Base-by-base conservation (phyloP, 495 filamentous ascomycete genomes). In the Lasiosphaeria miniovina region DNA sequence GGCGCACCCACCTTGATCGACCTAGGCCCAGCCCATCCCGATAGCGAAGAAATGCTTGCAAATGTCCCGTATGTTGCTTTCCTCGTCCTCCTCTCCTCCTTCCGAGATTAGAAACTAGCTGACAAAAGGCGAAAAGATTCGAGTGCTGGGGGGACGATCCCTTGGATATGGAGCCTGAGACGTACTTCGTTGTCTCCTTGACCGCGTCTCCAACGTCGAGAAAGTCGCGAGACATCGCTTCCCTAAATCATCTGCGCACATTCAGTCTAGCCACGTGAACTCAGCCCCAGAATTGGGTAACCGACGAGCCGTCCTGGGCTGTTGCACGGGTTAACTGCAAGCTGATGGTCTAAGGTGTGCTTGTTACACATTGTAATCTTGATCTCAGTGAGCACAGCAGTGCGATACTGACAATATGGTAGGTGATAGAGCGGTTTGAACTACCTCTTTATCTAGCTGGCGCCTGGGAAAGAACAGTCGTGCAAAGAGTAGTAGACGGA, bases 131-230 rank as follows among this genome's bases (percentile, higher is more conserved):
- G 0, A 41, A 50, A 50, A 50, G 48, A 15, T 50, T 50, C 48
- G 48, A 50, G 14, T 50, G 48, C 48, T 50, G 48, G 48, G 48
- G 48, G 48, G 48, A 32, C 48, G 48, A 50, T 50, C 48, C 48
- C 9, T 50, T 50, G 48, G 48, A 50, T 32, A 50, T 50, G 48
- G 48, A 50, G 15, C 48, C 48, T 9, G 4, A 50, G 48, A 50
- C 48, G 48, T 32, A 50, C 31, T 50, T 24, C 48, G 24, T 24
- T 11, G 24, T 5, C 24, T 11, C 48, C 48, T 15, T 10, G 31
- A 17, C 15, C 48, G 38, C 38, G 38, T 50, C n/a, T 50, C 48
- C 48, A 1, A 50, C 9, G 48, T 32, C 48, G 48, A 50, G 48
- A 50, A 50, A 50, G 31, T 50, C 48, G n/a, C 48, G 48, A 50